phyloP scores from a whole-genome alignment of 2,329 filamentous ascomycete species.

The Davidsoniella virescens region DNA sequence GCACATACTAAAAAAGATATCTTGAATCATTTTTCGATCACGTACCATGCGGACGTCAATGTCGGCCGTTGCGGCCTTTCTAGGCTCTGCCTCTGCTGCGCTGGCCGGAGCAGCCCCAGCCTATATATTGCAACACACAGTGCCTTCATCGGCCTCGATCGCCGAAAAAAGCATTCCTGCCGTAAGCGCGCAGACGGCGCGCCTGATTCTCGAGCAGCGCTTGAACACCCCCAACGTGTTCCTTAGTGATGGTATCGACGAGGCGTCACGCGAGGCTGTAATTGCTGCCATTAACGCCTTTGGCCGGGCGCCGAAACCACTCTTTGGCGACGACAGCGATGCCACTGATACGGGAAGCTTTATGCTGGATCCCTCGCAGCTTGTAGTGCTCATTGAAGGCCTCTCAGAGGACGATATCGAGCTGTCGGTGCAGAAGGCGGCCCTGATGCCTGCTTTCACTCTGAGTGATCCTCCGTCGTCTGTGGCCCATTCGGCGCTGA shows the following conservation, averaged over 20 bases:
- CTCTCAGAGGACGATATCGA: constrained; percentile 30
- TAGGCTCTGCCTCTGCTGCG: constrained; percentile 7
- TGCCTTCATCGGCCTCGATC: background rate
- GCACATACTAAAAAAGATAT: background rate
- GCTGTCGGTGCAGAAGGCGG: constrained; percentile 20
- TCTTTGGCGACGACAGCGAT: constrained; percentile 2
- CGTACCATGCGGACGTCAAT: constrained; percentile 7
- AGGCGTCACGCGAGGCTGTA: constrained; percentile 9
- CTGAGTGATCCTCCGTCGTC: constrained; percentile 30
- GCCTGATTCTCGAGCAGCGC: constrained; percentile 12
- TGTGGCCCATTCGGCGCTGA: constrained; percentile 26
- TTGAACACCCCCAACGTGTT: constrained; percentile 13
- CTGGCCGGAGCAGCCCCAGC: constrained; percentile 7
- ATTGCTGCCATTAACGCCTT: constrained; percentile 11
- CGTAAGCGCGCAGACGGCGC: constrained; percentile 8
- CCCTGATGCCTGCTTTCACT: constrained; percentile 28
- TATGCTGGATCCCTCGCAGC: constrained; percentile 24
- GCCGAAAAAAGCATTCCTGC: background rate
- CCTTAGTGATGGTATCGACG: constrained; percentile 8
- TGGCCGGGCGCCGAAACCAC: constrained; percentile 9
- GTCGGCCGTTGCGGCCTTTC: constrained; percentile 9
- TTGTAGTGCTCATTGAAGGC: constrained; percentile 44
- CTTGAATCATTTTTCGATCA: background rate
- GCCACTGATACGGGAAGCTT: background rate
- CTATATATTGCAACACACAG: constrained; percentile 6